Conservation (phyloP, 805 yeast species). For the Candida qinlingensis region DNA sequence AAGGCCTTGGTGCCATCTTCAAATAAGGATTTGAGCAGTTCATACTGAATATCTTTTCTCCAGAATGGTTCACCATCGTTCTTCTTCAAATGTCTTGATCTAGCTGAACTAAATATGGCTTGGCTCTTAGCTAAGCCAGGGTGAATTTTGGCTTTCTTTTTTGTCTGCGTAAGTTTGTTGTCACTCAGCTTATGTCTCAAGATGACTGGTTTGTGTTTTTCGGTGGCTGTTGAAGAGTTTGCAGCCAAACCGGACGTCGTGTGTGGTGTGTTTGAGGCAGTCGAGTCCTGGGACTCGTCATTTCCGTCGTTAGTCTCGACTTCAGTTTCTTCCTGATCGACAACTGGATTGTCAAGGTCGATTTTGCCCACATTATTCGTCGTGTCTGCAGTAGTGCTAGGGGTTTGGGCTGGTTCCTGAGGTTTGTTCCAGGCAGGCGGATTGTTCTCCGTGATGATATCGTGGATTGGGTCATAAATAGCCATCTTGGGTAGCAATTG, state of each 20-base stretch:
- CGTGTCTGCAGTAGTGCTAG: neutral
- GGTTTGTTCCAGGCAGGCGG: neutral
- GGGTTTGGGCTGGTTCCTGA: neutral
- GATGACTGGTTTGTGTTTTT: constrained; percentile 1
- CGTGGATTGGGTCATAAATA: constrained; percentile 2
- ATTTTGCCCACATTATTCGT: neutral
- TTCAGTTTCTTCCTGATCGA: neutral
- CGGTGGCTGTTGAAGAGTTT: neutral
- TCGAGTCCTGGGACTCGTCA: neutral
- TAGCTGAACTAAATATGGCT: constrained; percentile 22
- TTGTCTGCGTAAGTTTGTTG: neutral
- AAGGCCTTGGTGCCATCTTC: constrained; percentile 61
- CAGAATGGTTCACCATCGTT: constrained; percentile 90
- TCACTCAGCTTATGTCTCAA: constrained; percentile 6
- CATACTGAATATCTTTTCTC: constrained; percentile 83
- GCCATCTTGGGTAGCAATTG: neutral
- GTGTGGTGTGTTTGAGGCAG: neutral
- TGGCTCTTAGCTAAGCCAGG: constrained; percentile 9
- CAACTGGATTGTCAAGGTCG: neutral
- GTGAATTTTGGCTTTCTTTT: constrained; percentile 8
- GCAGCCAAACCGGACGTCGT: neutral
- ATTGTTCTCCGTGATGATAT: neutral
- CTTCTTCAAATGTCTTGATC: constrained; percentile 68
- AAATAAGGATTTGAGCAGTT: constrained; percentile 62
- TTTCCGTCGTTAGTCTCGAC: neutral